Evolutionary conservation across 192 early-diverging fungal genomes (phyloP).

Genomic region (Backusella morwellensis): DNA sequence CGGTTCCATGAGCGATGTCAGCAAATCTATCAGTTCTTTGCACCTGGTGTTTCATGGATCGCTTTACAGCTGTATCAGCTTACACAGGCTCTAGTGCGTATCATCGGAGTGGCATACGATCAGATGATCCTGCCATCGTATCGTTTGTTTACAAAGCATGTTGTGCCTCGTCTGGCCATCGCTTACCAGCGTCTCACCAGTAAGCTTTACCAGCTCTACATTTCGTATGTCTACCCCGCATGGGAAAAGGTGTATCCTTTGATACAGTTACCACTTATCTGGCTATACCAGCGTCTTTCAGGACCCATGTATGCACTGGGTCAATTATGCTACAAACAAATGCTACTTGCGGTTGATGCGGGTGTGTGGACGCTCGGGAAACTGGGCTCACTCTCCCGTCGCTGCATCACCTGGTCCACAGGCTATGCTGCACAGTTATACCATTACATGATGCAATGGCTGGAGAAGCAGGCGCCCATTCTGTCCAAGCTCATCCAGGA

Average conservation of each 20-base stretch:
- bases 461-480: background rate
- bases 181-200: background rate
- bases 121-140: background rate
- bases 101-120: background rate
- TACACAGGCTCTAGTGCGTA: background rate
- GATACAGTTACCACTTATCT: background rate
- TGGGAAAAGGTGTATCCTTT: background rate
- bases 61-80: background rate
- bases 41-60: background rate
- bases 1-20: background rate
- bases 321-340: background rate
- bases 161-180: background rate
- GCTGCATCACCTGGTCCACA: background rate
- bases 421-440: background rate
- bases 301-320: background rate
- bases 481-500: background rate
- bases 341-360: background rate
- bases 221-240: background rate
- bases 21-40: background rate
- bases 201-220: background rate
- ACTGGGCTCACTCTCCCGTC: background rate
- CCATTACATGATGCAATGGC: background rate
- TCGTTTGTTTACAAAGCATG: background rate
- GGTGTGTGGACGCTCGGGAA: background rate
- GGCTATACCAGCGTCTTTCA: background rate